phyloP scores from a whole-genome alignment of 2,329 filamentous ascomycete species.

The Hypoxylon sp. region DNA sequence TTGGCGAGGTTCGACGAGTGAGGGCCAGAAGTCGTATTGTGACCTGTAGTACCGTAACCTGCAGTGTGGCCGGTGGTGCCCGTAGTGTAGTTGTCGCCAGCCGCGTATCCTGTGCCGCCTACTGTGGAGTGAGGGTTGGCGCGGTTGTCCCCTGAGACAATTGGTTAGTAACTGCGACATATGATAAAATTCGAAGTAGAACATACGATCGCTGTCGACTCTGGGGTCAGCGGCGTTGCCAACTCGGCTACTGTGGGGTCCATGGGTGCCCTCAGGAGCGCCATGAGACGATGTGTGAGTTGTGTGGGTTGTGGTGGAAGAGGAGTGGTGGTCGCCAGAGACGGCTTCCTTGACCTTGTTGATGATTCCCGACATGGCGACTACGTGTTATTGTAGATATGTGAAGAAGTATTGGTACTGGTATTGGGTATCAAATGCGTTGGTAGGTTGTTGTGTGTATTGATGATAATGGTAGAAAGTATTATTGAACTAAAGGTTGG shows the following conservation, averaged over 20 bases:
- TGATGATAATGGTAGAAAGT: constrained; percentile 4
- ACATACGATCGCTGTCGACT: constrained; percentile 50
- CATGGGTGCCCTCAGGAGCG: constrained; percentile 50
- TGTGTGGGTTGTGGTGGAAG: constrained; percentile 14
- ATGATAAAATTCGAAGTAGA: no score
- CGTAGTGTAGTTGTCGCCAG: constrained; percentile 19
- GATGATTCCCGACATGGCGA: constrained; percentile 65
- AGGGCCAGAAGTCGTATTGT: constrained; percentile 56
- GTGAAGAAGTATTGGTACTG: constrained; percentile 5
- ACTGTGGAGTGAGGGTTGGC: constrained; percentile 45
- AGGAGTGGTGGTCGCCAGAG: constrained; percentile 56
- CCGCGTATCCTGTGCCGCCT: constrained; percentile 40
- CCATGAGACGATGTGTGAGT: constrained; percentile 22
- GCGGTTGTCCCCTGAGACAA: constrained; percentile 46
- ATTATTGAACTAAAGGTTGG: background rate
- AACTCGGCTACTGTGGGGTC: constrained; percentile 45
- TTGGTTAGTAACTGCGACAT: no score
- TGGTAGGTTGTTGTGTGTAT: constrained; percentile 19
- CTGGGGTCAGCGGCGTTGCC: constrained; percentile 51
- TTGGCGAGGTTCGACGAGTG: constrained; percentile 61
- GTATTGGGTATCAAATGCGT: constrained; percentile 19
- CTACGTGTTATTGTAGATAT: constrained; percentile 11
- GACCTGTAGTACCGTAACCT: constrained; percentile 14
- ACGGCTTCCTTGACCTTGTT: constrained; percentile 71
- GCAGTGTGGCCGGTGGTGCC: constrained; percentile 13